phyloP scores from a whole-genome alignment of 1,284 basidiomycete species.

The Trichosporon sp. region DNA sequence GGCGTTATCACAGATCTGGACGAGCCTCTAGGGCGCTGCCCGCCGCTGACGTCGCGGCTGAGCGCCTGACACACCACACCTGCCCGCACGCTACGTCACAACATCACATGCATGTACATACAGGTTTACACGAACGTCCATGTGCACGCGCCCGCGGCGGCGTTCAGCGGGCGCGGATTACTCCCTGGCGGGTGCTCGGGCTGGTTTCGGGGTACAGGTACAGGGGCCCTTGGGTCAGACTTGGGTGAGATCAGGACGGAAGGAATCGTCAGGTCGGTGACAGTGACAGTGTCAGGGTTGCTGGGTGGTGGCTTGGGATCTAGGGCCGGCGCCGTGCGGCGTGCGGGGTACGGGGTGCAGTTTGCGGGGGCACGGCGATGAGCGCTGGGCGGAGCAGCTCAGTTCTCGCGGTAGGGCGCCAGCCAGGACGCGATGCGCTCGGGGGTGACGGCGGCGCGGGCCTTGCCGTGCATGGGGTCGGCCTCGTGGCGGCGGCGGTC shows the following conservation, averaged over 20 bases:
- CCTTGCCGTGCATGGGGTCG: not conserved
- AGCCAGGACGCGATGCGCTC: not conserved
- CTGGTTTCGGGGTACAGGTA: not conserved
- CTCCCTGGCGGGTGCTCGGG: not conserved
- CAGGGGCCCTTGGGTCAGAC: not conserved
- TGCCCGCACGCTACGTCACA: not conserved
- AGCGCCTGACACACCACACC: too few species aligned
- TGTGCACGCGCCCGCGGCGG: not conserved
- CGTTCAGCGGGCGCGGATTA: not conserved
- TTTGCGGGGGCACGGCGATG: too few species aligned
- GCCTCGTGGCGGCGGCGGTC: not conserved
- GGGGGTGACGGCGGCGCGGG: not conserved
- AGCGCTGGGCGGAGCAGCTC: too few species aligned
- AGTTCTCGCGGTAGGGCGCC: not conserved
- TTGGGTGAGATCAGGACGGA: too few species aligned
- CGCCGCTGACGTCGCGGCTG: not conserved
- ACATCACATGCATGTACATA: not conserved
- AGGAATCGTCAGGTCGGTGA: too few species aligned
- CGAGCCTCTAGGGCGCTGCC: too few species aligned
- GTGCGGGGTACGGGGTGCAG: too few species aligned
- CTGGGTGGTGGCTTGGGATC: not conserved
- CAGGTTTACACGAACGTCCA: not conserved
- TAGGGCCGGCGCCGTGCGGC: too few species aligned
- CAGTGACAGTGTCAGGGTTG: not conserved
- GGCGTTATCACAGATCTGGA: too few species aligned